Percentiles rank a stretch among this genome's conserved stretches.
phyloP scores from a whole-genome alignment of 352 stramenopile genomes.

The Phytophthora sp. region DNA sequence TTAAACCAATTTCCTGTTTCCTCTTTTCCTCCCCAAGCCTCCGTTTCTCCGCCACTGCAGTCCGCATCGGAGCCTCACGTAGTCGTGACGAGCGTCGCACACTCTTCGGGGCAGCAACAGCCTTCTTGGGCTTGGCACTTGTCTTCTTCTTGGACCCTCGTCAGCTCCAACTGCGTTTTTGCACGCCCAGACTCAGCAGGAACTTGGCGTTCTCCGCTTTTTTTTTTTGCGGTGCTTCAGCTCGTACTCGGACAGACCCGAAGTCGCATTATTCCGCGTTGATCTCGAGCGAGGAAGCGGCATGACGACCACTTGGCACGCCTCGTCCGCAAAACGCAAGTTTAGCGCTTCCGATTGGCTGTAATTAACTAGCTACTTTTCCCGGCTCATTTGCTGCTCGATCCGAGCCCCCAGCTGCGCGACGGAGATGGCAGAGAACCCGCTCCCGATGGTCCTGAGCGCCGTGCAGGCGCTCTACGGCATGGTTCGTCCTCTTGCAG shows the following conservation, averaged over 20 bases:
- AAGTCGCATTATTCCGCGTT: not conserved
- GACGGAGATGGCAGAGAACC: constrained; percentile 26
- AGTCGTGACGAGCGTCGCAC: constrained; percentile 12
- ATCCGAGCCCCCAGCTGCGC: not conserved
- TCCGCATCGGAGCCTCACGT: not conserved
- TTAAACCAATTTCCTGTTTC: not conserved
- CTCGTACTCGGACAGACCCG: constrained; percentile 40
- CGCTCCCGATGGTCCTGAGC: constrained; percentile 54
- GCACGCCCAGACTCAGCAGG: constrained; percentile 33
- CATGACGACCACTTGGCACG: too few species aligned
- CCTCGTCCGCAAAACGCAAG: too few species aligned
- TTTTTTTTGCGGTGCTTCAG: constrained; percentile 34
- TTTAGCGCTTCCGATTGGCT: constrained; percentile 8
- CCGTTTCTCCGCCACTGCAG: not conserved
- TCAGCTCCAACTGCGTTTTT: constrained; percentile 4
- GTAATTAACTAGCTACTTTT: not conserved
- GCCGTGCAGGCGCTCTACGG: constrained; percentile 70
- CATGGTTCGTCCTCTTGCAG: constrained; percentile 42
- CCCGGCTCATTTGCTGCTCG: not conserved
- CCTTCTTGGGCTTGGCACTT: constrained; percentile 10
- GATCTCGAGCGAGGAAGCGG: too few species aligned
- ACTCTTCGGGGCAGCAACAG: not conserved
- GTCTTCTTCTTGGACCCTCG: not conserved
- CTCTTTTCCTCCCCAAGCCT: not conserved
- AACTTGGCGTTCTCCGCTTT: constrained; percentile 38